phyloP scores from a whole-genome alignment of 345 rosid species.

The Rhodamnia rubescens region DNA sequence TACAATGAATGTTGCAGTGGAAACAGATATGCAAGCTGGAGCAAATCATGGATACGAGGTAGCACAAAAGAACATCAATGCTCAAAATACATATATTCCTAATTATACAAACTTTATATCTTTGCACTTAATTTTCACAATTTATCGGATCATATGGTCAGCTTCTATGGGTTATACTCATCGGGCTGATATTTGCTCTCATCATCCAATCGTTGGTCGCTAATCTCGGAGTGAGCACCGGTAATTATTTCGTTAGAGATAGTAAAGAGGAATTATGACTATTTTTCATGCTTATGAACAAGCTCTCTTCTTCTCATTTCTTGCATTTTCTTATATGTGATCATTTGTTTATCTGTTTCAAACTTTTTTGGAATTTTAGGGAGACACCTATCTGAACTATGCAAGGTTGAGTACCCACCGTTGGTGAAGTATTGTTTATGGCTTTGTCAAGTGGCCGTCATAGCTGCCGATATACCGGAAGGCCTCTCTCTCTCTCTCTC shows the following conservation, averaged over 20 bases:
- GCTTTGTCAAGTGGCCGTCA: background rate
- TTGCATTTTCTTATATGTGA: background rate
- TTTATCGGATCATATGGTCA: conserved; percentile 1
- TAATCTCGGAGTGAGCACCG: conserved; percentile 60
- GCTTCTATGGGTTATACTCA: conserved; percentile 53
- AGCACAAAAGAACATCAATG: background rate
- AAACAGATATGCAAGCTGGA: conserved; percentile 72
- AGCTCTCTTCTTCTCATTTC: background rate
- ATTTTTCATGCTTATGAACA: background rate
- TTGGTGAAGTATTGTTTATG: background rate
- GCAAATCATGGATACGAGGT: conserved; percentile 48
- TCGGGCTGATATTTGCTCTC: conserved; percentile 55
- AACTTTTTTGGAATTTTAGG: background rate
- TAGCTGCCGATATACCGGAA: background rate
- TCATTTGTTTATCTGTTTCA: background rate
- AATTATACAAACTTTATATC: background rate
- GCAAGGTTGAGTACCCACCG: conserved; percentile 13
- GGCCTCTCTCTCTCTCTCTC: background rate
- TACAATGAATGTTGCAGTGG: conserved; percentile 25
- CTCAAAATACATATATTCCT: background rate
- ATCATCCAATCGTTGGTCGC: conserved; percentile 56
- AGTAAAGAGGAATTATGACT: background rate
- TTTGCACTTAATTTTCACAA: background rate
- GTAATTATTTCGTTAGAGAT: background rate
- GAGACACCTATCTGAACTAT: conserved; percentile 45